A percentile compares a stretch with the other conserved stretches of the same genome.
Evolutionary conservation across 768 basidiomycete genomes (phyloP).

Genomic region (Rhodosporidiobolus sp.): DNA sequence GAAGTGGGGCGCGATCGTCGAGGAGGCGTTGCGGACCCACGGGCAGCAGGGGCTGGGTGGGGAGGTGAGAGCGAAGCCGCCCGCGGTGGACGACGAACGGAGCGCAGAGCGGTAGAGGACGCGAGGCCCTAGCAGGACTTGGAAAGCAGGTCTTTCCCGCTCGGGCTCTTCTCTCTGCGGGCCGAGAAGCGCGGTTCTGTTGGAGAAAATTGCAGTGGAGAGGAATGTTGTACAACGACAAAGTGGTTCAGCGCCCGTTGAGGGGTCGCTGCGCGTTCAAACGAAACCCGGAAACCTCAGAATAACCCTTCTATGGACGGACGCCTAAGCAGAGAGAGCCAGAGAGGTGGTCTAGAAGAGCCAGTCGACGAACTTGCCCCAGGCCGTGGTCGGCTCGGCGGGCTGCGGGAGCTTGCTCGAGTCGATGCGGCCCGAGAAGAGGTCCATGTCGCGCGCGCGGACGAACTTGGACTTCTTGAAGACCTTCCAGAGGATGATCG

Average conservation of each 20-base stretch:
- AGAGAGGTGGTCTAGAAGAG: constrained; percentile 12
- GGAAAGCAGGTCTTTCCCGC: too few species aligned
- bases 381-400: constrained; percentile 5
- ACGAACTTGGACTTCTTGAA: constrained; percentile 45
- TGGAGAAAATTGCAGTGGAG: too few species aligned
- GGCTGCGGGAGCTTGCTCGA: constrained; percentile 11
- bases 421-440: constrained; percentile 29
- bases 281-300: not conserved
- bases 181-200: too few species aligned
- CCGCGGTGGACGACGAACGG: too few species aligned
- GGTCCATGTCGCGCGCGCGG: constrained; percentile 27
- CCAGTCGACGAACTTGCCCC: constrained; percentile 31
- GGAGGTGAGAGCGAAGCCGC: not conserved
- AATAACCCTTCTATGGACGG: too few species aligned
- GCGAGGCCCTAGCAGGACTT: too few species aligned
- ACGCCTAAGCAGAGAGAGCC: not conserved
- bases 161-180: too few species aligned
- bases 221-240: too few species aligned
- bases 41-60: constrained; percentile 6
- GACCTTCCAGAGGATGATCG: constrained; percentile 49
- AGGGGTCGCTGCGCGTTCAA: not conserved
- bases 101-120: too few species aligned
- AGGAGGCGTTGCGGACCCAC: constrained; percentile 18
- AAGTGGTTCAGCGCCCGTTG: not conserved
- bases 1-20: constrained; percentile 25